Evolutionary conservation across 208 protist species (phyloP), one percentile per base, ranked within the genome.

Genomic region (Angomonas deanei): DNA sequence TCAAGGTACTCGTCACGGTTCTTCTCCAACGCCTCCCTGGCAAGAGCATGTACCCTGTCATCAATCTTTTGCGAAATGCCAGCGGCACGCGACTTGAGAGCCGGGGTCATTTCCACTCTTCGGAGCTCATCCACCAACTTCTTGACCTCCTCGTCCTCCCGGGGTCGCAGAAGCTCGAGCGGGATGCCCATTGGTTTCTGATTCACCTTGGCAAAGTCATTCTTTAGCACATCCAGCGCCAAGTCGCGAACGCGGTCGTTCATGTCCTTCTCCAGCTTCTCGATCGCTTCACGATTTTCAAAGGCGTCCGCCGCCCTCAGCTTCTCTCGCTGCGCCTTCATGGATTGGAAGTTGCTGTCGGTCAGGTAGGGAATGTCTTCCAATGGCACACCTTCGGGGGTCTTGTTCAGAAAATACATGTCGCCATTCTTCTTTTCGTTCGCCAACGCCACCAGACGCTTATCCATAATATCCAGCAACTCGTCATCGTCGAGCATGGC

Each of bases 321-420:
- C 53, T 77, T 15, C 42, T 80, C 70, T 2, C 86, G 80, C 52
- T 82, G 24, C 32, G 66, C 63, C 10, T 58, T 66, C 78, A 93
- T 56, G 3, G 66, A 39, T 8, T 74, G 63, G 49, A 94, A 92
- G 15, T 54, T 27, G 6, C 24, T 32, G 67, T 94, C 88, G 2
- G 53, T 66, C 31, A 62, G 36, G 26, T 82, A 50, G 0, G 65
- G 66, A 8, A 86, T 27, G n/a, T 80, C 69, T 36, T 73, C 68
- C 30, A 82, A 23, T 0, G 73, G 70, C 10, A 86, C 70, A 28
- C 80, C 80, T 33, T 74, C 30, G 49, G 85, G 66, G 21, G 73
- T 66, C 32, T 75, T 77, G 27, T 86, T 64, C 23, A 93, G 63
- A 55, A 93, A 93, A 76, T 88, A 88, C 24, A 88, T 64, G 46